These are phyloP conservation scores for Sphaerostilbella broomeana DNA, from an alignment of 2,329 filamentous ascomycete genomes.

Conservation along the genomic window DNA sequence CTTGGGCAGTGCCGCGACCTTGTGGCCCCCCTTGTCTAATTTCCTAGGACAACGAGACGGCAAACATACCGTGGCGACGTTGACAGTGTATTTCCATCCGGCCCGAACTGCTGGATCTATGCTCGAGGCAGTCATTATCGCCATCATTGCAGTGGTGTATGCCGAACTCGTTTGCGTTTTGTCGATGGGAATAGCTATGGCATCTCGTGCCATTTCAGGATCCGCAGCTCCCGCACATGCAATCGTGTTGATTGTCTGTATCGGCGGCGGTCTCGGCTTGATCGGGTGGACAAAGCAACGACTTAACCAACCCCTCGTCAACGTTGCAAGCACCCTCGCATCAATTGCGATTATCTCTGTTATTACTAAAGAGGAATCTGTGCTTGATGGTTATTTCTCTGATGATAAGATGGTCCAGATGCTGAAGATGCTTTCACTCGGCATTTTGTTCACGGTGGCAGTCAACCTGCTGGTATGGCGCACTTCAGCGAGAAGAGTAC, in stretches of 20 bases:
- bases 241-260: conserved; percentile 74
- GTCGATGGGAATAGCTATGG: conserved; percentile 82
- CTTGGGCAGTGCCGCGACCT: conserved; percentile 78
- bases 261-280: conserved; percentile 79
- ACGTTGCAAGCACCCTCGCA: conserved; percentile 77
- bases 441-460: conserved; percentile 61
- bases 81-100: conserved; percentile 93
- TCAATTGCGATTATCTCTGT: conserved; percentile 86
- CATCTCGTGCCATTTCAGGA: conserved; percentile 63
- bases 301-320: conserved; percentile 71
- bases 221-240: conserved; percentile 67
- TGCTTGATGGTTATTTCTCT: conserved; percentile 76
- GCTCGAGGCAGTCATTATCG: conserved; percentile 75
- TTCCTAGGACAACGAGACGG: conserved; percentile 79
- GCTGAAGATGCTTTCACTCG: conserved; percentile 76
- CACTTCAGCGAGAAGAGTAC: conserved; percentile 64
- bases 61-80: conserved; percentile 88
- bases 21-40: conserved; percentile 64
- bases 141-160: conserved; percentile 71
- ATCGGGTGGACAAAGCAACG: conserved; percentile 82
- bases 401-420: conserved; percentile 76
- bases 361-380: conserved; percentile 82
- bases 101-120: conserved; percentile 81
- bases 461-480: conserved; percentile 76
- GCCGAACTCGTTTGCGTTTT: conserved; percentile 61